Base-by-base conservation (phyloP, 2,329 filamentous ascomycete species). In the Colletotrichum euphorbiae region DNA sequence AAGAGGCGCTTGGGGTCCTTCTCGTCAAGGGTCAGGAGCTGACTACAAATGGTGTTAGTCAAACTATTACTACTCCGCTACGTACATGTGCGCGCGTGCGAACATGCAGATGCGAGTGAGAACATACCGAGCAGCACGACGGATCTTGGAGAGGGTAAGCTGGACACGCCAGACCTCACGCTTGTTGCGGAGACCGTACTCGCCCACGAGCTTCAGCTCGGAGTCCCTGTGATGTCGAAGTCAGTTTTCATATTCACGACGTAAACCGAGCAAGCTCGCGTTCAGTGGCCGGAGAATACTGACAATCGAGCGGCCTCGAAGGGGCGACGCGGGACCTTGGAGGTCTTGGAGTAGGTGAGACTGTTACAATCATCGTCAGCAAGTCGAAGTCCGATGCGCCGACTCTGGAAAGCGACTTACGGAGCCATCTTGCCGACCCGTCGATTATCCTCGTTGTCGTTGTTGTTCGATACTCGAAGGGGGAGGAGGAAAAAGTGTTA, bases 1-100 rank as follows among this genome's bases (percentile, higher is more conserved):
- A 99, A 99, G 76, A 99, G 94, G 87, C 96, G 94, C 92, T 98
- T 98, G 84, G 96, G 96, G 88, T 99, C 96, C 89, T 99, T 99
- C 90, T 99, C 96, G 82, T 99, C 96, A 83, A 99, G 93, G 80
- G 96, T 99, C 83, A 99, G 92, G 81, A 99, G 94, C 89, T 98
- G 92, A 97, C 95, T 98, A 80, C 51, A 48, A 15, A 0, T 3
- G 13, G 15, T 63, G 70, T 80, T 74, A 79, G 76, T 71, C 7
- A 7, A 36, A 51, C 33, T 33, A 36, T 19, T 43, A 2, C 7
- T 31, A 19, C 42, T 42, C 24, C 8, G 12, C 17, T 28, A 28
- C 4, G 28, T 28, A 36, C 3, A 33, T 51, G 51, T 17, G 45
- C 57, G n/a, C 15, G 17, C 57, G 7, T 15, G 11, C 6, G 33